Evolutionary conservation across 2,329 filamentous ascomycete genomes (phyloP).

Genomic region (Fusarium floridanum): DNA sequence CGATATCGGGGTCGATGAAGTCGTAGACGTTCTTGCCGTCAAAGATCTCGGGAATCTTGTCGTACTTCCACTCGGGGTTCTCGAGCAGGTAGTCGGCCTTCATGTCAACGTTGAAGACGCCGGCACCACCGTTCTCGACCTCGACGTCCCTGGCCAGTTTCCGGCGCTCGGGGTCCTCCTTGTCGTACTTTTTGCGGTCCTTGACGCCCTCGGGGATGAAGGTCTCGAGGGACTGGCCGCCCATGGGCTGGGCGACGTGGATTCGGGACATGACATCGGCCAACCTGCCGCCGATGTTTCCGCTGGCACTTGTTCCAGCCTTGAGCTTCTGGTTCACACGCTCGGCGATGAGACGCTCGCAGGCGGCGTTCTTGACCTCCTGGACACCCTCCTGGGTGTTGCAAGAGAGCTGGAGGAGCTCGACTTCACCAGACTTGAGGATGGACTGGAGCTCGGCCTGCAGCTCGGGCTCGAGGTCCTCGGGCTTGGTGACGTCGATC

Average conservation of each 20-base stretch:
- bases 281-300: constrained; percentile 82
- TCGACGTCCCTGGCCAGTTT: constrained; percentile 88
- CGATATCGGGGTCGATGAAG: constrained; percentile 97
- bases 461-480: constrained; percentile 85
- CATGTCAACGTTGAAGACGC: constrained; percentile 95
- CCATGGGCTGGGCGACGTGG: constrained; percentile 95
- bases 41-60: constrained; percentile 93
- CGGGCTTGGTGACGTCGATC: constrained; percentile 90
- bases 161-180: constrained; percentile 85
- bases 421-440: constrained; percentile 88
- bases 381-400: constrained; percentile 95
- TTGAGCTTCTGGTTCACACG: constrained; percentile 96
- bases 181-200: constrained; percentile 88
- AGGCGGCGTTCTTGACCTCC: constrained; percentile 93
- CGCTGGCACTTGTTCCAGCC: constrained; percentile 83
- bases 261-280: constrained; percentile 94
- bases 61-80: constrained; percentile 93
- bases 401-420: constrained; percentile 93
- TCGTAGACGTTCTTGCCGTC: constrained; percentile 98
- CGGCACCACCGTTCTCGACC: constrained; percentile 91
- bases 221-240: constrained; percentile 80
- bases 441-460: constrained; percentile 84
- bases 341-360: constrained; percentile 92
- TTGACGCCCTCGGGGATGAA: constrained; percentile 91
- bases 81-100: constrained; percentile 89